Percentiles rank a stretch among this genome's conserved stretches.
Conservation (phyloP, 805 yeast genomes). For the Tetrapisispora namnaoensis region DNA sequence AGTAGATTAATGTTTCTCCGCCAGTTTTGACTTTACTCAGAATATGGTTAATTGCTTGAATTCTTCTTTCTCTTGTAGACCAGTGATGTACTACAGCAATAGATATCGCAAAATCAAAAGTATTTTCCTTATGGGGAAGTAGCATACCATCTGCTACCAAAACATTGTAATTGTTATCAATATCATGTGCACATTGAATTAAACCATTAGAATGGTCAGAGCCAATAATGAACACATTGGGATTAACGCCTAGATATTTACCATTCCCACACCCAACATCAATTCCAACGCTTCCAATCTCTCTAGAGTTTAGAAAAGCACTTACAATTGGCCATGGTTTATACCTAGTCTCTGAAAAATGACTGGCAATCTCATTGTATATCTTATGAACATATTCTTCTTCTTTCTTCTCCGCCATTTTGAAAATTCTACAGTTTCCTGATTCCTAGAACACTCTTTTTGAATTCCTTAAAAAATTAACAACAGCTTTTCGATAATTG, state of each 20-base stretch:
- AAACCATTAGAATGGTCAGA: conserved; percentile 64
- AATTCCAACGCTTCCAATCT: conserved; percentile 58
- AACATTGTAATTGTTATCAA: conserved; percentile 37
- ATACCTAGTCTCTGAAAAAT: conserved; percentile 87
- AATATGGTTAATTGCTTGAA: conserved; percentile 64
- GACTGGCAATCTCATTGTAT: conserved; percentile 84
- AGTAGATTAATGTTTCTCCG: conserved; percentile 74
- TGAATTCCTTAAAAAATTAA: background rate
- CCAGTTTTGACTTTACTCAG: conserved; percentile 45
- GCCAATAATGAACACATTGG: conserved; percentile 61
- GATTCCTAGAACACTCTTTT: background rate
- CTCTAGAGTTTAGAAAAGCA: conserved; percentile 43
- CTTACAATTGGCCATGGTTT: conserved; percentile 97
- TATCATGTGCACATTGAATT: conserved; percentile 48
- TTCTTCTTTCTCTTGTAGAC: conserved; percentile 70
- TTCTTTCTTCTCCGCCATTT: conserved; percentile 50
- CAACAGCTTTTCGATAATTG: too few species aligned
- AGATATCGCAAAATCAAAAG: conserved; percentile 77
- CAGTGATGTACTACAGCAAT: conserved; percentile 96
- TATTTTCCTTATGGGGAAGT: conserved; percentile 42
- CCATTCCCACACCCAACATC: conserved; percentile 99
- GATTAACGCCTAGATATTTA: conserved; percentile 69
- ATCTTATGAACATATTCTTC: conserved; percentile 79
- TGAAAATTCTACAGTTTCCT: background rate
- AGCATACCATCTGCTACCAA: conserved; percentile 73